Conservation (phyloP, 1,139 yeast species). For the Petasospora fabianii region DNA sequence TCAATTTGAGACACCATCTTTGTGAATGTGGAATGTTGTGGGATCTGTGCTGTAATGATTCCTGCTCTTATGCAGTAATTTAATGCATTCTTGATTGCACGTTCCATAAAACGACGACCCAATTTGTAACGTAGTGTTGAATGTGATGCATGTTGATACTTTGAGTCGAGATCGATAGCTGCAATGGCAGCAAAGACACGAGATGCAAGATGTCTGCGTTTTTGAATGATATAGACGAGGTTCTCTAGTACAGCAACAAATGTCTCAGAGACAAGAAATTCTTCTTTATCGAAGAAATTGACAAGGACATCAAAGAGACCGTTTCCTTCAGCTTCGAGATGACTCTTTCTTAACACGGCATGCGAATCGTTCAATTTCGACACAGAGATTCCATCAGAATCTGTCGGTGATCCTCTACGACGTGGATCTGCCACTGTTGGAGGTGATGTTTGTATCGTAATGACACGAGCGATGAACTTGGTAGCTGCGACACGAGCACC, state of each 20-base stretch:
- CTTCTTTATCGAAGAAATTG: slow-evolving; percentile 49
- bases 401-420: slow-evolving; percentile 24
- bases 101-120: slow-evolving; percentile 44
- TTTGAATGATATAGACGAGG: slow-evolving; percentile 49
- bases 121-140: slow-evolving; percentile 37
- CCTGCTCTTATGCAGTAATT: slow-evolving; percentile 38
- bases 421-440: slow-evolving; percentile 22
- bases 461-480: slow-evolving; percentile 68
- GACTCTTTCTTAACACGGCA: slow-evolving; percentile 48
- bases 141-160: slow-evolving; percentile 35
- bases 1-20: slow-evolving; percentile 23
- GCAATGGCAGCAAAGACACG: slow-evolving; percentile 41
- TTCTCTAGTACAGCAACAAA: slow-evolving; percentile 54
- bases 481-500: slow-evolving; percentile 62
- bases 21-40: slow-evolving; percentile 18
- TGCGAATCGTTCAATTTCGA: slow-evolving; percentile 61
- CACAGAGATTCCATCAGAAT: slow-evolving; percentile 47
- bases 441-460: slow-evolving; percentile 60
- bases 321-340: slow-evolving; percentile 63
- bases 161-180: slow-evolving; percentile 37
- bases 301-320: slow-evolving; percentile 65
- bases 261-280: slow-evolving; percentile 50
- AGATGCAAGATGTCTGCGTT: slow-evolving; percentile 49
- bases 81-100: slow-evolving; percentile 43
- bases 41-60: slow-evolving; percentile 23